phyloP scores from a whole-genome alignment of 2,329 filamentous ascomycete species.

The Fusarium sp. region DNA sequence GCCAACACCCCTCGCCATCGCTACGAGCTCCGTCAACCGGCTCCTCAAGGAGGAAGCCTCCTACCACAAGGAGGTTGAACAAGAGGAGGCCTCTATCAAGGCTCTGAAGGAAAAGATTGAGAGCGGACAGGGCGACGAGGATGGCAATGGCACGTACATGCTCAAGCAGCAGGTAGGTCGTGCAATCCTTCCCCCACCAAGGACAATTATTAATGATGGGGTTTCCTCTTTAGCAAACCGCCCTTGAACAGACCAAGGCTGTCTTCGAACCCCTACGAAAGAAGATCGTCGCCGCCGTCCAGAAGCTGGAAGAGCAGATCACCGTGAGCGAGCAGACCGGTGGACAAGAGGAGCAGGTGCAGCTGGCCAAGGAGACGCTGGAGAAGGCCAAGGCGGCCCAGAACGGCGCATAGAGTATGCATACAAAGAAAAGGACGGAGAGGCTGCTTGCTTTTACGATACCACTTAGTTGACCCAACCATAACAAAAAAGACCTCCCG shows the following conservation, averaged over 20 bases:
- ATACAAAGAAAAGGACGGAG: not conserved
- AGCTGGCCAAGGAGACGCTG: conserved; percentile 67
- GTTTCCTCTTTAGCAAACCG: conserved; percentile 70
- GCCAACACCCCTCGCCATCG: conserved; percentile 81
- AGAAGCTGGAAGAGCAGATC: conserved; percentile 81
- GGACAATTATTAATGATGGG: conserved; percentile 9
- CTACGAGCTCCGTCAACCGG: conserved; percentile 82
- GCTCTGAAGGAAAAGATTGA: conserved; percentile 73
- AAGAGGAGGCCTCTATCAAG: conserved; percentile 78
- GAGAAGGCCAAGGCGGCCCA: conserved; percentile 58
- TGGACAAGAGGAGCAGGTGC: conserved; percentile 61
- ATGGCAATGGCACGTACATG: conserved; percentile 81
- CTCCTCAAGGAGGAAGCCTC: conserved; percentile 92
- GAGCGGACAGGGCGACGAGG: conserved; percentile 63
- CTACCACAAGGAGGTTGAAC: conserved; percentile 86
- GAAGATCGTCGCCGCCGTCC: conserved; percentile 78
- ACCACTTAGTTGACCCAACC: conserved; percentile 27
- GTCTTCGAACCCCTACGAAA: conserved; percentile 79
- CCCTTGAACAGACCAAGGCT: conserved; percentile 87
- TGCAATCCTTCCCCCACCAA: not conserved
- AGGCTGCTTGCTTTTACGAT: conserved; percentile 24
- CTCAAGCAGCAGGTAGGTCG: conserved; percentile 85
- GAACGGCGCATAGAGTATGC: conserved; percentile 16
- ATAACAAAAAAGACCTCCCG: conserved; percentile 4
- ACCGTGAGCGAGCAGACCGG: conserved; percentile 69